These are phyloP conservation scores for Talaromyces nanjingensis DNA, from an alignment of 495 filamentous ascomycete species.

Conservation along the genomic window DNA sequence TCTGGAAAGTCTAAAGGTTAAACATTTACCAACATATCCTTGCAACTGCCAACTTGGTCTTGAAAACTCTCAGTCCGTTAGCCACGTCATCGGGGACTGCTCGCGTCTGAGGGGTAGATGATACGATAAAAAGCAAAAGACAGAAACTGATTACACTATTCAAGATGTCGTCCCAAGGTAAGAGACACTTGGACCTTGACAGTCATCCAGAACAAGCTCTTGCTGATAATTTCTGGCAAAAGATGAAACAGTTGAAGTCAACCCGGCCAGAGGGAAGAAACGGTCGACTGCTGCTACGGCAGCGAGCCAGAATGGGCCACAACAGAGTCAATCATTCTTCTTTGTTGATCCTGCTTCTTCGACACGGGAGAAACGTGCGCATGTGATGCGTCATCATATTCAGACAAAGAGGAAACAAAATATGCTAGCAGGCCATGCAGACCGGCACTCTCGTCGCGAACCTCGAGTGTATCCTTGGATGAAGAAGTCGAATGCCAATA, in stretches of 20 bases:
- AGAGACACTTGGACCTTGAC: neutral
- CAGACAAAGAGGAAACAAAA: conserved; percentile 37
- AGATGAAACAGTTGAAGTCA: neutral
- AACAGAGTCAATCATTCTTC: conserved; percentile 28
- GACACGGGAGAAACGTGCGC: conserved; percentile 38
- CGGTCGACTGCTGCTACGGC: conserved; percentile 1
- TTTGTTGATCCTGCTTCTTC: conserved; percentile 40
- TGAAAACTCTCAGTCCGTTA: neutral
- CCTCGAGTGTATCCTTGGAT: conserved; percentile 22
- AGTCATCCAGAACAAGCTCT: neutral
- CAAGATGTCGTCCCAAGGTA: conserved; percentile 5
- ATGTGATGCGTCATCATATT: conserved; percentile 46
- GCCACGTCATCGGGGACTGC: neutral
- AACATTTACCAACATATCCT: neutral
- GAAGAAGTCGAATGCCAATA: conserved; percentile 8
- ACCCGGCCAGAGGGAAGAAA: neutral
- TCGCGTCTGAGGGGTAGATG: neutral
- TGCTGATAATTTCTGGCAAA: neutral
- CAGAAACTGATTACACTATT: neutral
- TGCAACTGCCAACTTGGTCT: neutral
- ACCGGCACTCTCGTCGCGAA: conserved; percentile 13
- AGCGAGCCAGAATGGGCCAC: neutral
- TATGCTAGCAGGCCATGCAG: conserved; percentile 19
- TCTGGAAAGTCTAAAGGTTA: conserved; percentile 1
- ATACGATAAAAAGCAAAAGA: neutral